phyloP scores from a whole-genome alignment of 2,329 filamentous ascomycete species.

The Hymenoscyphus infarciens region DNA sequence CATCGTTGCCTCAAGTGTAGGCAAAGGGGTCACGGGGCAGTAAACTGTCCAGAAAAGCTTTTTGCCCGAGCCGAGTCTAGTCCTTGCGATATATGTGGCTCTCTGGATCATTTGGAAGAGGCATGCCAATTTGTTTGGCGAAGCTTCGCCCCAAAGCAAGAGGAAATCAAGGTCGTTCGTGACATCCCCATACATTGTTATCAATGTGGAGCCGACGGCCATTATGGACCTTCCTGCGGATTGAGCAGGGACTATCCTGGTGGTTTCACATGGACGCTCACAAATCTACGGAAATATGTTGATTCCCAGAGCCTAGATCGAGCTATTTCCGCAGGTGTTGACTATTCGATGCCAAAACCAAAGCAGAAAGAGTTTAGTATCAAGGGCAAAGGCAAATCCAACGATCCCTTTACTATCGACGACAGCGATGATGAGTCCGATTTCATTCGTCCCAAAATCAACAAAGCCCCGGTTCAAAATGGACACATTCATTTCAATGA shows the following conservation, averaged over 20 bases:
- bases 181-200: conserved; percentile 53
- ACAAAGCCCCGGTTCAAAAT: conserved; percentile 9
- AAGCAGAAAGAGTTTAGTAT: conserved; percentile 28
- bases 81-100: conserved; percentile 59
- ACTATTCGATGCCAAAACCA: conserved; percentile 27
- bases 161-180: conserved; percentile 46
- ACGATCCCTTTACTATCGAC: conserved; percentile 31
- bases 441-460: conserved; percentile 32
- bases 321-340: conserved; percentile 29
- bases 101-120: conserved; percentile 53
- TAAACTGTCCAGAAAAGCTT: conserved; percentile 55
- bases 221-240: conserved; percentile 56
- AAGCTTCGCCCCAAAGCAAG: conserved; percentile 45
- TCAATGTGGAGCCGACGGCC: conserved; percentile 49
- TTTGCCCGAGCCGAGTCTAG: conserved; percentile 49
- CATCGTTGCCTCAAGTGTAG: conserved; percentile 57
- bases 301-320: conserved; percentile 41
- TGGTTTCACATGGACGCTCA: conserved; percentile 50
- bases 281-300: conserved; percentile 48
- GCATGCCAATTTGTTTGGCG: conserved; percentile 60
- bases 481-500: conserved; percentile 24
- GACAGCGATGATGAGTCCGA: conserved; percentile 30
- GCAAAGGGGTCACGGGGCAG: conserved; percentile 55
- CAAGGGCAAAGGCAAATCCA: conserved; percentile 30
- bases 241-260: conserved; percentile 26